Percentiles rank a stretch among this genome's conserved stretches.
Conservation (phyloP, 768 basidiomycete species). For the Termitomyces sp. region DNA sequence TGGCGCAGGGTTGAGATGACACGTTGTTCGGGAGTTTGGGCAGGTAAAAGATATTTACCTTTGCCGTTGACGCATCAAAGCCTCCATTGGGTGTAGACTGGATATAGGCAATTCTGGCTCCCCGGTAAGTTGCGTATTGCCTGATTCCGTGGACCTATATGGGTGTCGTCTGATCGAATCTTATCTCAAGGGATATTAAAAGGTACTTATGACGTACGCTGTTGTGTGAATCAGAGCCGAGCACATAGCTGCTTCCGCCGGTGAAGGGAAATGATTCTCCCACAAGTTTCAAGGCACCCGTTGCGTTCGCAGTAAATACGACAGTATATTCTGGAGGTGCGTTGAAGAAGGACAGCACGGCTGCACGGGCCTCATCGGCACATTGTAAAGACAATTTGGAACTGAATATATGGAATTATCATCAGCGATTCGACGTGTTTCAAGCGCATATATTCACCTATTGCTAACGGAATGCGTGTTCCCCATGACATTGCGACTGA, state of each 20-base stretch:
- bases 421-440: conserved; percentile 1
- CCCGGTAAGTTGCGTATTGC: conserved; percentile 57
- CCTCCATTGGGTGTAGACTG: conserved; percentile 63
- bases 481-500: conserved; percentile 64
- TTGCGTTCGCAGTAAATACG: conserved; percentile 79
- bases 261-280: conserved; percentile 78
- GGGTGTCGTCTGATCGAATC: neutral
- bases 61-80: conserved; percentile 51
- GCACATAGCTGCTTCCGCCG: conserved; percentile 55
- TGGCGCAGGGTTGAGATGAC: conserved; percentile 27
- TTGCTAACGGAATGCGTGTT: conserved; percentile 85
- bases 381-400: conserved; percentile 66
- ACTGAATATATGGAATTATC: conserved; percentile 37
- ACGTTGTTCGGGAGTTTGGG: conserved; percentile 11
- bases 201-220: conserved; percentile 42
- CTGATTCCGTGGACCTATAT: conserved; percentile 65
- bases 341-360: conserved; percentile 73
- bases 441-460: conserved; percentile 50
- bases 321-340: conserved; percentile 77
- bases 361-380: conserved; percentile 65
- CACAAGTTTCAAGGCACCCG: conserved; percentile 75
- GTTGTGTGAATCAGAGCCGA: conserved; percentile 79
- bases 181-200: conserved; percentile 1
- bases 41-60: conserved; percentile 38
- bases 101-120: conserved; percentile 62